Base-by-base conservation (phyloP, 345 rosid species). In the Populus deltoides region DNA sequence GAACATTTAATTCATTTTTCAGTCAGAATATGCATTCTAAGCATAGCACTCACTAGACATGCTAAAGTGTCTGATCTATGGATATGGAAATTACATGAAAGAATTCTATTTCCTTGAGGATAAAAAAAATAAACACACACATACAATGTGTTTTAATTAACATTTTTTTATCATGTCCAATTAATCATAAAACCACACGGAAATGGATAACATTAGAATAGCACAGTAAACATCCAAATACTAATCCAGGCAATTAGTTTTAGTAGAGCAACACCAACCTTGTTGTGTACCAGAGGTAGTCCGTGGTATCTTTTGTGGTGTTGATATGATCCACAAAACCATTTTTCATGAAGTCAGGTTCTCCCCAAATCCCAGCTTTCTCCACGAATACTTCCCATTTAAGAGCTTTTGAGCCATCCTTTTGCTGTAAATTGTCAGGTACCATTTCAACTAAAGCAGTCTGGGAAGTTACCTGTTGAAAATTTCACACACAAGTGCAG, bases 241-340 rank as follows among this genome's bases (percentile, higher is more conserved):
- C 1, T 47, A 47, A 47, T 47, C 51, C 11, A 13, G 51, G 51
- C 18, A 3, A 4, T 39, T 38, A 55, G 47, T 68, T 72, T 76
- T 61, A 7, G 65, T 47, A 62, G 71, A 73, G 73, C 47, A 77
- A 62, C 41, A 86, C 90, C 74, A 80, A 96, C 99, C 98, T 96
- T 85, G 91, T 90, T 55, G 94, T 93, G 81, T 91, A 90, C 99
- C 99, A 96, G 71, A 96, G 97, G 85, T 96, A 96, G 86, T 93
- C 99, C 22, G 97, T 90, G 36, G 92, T 83, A 82, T 93, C 94
- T 82, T 85, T 86, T 57, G 99, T 93, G 83, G 93, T 84, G 85
- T 93, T 96, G 53, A 93, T 86, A 77, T 92, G 98, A 84, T 96
- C 99, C 45, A 89, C 92, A 77, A 95, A 84, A 68, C 77, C 84